Evolutionary conservation across 2,329 filamentous ascomycete species (phyloP).

Genomic region (Microcera coccophila): DNA sequence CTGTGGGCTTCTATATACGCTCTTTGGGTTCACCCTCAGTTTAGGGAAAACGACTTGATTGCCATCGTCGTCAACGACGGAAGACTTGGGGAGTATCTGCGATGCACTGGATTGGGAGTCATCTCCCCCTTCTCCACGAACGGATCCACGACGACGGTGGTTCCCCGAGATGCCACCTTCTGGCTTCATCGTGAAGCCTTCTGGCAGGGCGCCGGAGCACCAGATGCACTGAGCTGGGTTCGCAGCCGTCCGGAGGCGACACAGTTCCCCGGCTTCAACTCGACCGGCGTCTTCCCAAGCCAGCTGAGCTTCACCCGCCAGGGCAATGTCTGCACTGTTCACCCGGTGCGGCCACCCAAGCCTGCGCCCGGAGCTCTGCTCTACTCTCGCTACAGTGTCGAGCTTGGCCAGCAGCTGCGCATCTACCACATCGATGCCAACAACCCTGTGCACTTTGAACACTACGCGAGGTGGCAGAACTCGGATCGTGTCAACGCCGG

Average conservation of each 20-base stretch:
- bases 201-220: constrained; percentile 26
- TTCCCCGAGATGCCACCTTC: constrained; percentile 10
- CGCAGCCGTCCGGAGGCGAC: constrained; percentile 22
- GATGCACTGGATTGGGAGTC: background rate
- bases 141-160: background rate
- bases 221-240: constrained; percentile 24
- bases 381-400: constrained; percentile 27
- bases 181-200: constrained; percentile 23
- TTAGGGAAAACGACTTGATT: constrained; percentile 8
- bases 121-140: background rate
- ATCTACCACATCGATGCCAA: constrained; percentile 26
- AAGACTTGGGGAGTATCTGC: background rate
- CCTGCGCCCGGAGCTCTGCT: constrained; percentile 20
- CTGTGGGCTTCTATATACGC: constrained; percentile 12
- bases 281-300: constrained; percentile 20
- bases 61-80: constrained; percentile 8
- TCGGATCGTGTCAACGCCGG: constrained; percentile 27
- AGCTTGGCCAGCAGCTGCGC: constrained; percentile 18
- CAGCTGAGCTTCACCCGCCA: constrained; percentile 25
- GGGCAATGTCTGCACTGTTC: constrained; percentile 28
- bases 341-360: constrained; percentile 25
- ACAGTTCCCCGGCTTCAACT: constrained; percentile 24
- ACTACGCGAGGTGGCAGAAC: constrained; percentile 26
- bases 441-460: constrained; percentile 22
- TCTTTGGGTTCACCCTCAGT: constrained; percentile 10